Conservation (phyloP, 1,284 basidiomycete species). For the Papiliotrema laurentii region DNA sequence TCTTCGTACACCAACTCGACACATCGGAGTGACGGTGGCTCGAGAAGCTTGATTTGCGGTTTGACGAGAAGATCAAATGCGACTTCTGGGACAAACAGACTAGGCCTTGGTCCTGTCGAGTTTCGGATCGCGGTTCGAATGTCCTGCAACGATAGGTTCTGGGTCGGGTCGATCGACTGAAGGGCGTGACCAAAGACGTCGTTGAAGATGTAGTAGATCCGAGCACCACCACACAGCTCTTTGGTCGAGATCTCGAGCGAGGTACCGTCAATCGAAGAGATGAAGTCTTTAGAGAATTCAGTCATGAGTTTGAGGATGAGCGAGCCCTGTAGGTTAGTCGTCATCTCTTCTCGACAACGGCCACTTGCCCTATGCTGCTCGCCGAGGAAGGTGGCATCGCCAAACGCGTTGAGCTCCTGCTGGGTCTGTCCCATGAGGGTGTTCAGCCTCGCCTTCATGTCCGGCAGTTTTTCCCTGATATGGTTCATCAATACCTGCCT, state of each 20-base stretch:
- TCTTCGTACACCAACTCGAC: conserved; percentile 99
- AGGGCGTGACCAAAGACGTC: conserved; percentile 95
- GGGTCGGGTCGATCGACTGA: conserved; percentile 81
- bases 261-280: conserved; percentile 97
- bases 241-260: conserved; percentile 96
- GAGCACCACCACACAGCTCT: conserved; percentile 93
- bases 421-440: conserved; percentile 99
- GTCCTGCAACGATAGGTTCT: conserved; percentile 87
- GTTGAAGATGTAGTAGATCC: conserved; percentile 99
- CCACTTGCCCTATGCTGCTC: conserved; percentile 71
- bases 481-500: conserved; percentile 88
- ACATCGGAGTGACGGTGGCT: conserved; percentile 88
- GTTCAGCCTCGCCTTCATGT: conserved; percentile 98
- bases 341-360: conserved; percentile 6
- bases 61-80: conserved; percentile 98
- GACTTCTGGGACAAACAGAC: conserved; percentile 93
- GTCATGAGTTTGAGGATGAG: conserved; percentile 96
- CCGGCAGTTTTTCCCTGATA: conserved; percentile 96
- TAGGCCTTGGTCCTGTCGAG: conserved; percentile 93
- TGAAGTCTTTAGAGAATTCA: conserved; percentile 95
- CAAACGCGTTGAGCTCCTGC: conserved; percentile 94
- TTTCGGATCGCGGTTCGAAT: conserved; percentile 98
- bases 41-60: conserved; percentile 95
- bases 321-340: conserved; percentile 60
- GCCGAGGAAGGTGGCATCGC: conserved; percentile 87